phyloP scores from a whole-genome alignment of 495 filamentous ascomycete genomes.

The Margaritispora aquatica region DNA sequence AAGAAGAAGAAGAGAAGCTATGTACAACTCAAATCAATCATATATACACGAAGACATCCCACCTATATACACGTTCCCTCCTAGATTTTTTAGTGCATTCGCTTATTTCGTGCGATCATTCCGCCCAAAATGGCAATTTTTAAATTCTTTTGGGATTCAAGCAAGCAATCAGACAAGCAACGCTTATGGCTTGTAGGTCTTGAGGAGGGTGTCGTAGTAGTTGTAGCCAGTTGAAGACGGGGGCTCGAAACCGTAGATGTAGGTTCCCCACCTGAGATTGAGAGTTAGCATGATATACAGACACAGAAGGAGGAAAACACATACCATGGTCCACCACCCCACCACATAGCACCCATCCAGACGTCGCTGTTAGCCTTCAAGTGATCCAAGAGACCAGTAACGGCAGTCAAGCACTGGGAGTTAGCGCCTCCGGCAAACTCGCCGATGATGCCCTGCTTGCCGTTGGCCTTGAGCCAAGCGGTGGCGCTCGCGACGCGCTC shows the following conservation, averaged over 20 bases:
- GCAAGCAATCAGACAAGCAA: not conserved
- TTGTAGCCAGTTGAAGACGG: slow-evolving; percentile 6
- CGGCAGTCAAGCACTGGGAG: slow-evolving; percentile 52
- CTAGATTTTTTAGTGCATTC: not conserved
- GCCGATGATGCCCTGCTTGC: slow-evolving; percentile 60
- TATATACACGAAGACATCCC: not conserved
- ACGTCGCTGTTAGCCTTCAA: slow-evolving; percentile 58
- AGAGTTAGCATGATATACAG: not conserved
- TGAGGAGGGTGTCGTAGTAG: slow-evolving; percentile 2
- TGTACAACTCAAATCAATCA: not conserved
- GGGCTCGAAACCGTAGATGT: slow-evolving; percentile 9
- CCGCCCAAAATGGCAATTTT: too few relatives aligned
- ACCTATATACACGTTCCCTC: not conserved
- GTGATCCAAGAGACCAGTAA: slow-evolving; percentile 56
- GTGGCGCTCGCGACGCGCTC: slow-evolving; percentile 61
- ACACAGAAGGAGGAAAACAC: not conserved
- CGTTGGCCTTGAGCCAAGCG: slow-evolving; percentile 59
- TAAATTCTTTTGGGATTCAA: too few relatives aligned
- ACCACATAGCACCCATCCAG: slow-evolving; percentile 66
- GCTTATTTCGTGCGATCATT: not conserved
- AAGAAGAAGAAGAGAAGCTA: not conserved
- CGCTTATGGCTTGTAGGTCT: slow-evolving; percentile 5
- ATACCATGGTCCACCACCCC: slow-evolving; percentile 33
- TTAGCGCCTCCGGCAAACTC: slow-evolving; percentile 70
- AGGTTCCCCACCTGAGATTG: slow-evolving; percentile 6